Percentiles rank a stretch among this genome's conserved stretches.
Evolutionary conservation across 225 moss, liverwort and hornwort genomes (phyloP).

Genomic region (Sphagnum contortum): DNA sequence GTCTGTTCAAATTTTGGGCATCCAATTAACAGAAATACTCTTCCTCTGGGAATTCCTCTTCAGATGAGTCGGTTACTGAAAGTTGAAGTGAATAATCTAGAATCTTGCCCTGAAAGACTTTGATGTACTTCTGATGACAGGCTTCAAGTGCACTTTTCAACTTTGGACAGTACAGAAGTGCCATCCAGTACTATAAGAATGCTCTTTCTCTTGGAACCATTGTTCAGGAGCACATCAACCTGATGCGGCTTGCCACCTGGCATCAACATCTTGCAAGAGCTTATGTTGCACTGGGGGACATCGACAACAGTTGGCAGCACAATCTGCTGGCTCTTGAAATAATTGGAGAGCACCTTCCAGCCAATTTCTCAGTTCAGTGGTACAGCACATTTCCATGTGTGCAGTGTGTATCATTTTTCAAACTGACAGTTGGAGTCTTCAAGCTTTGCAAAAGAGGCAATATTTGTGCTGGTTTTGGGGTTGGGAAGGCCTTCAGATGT

Average conservation of each 20-base stretch:
- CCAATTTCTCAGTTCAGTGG: conserved; percentile 18
- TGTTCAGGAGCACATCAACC: conserved; percentile 29
- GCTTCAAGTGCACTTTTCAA: conserved; percentile 36
- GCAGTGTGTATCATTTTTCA: conserved; percentile 17
- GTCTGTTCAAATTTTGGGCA: too few relatives aligned
- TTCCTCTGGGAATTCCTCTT: too few relatives aligned
- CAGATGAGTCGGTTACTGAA: too few relatives aligned
- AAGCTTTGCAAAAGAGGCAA: not conserved
- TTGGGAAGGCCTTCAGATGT: conserved; percentile 28
- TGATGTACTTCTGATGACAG: conserved; percentile 2
- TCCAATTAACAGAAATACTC: too few relatives aligned
- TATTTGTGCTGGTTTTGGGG: conserved; percentile 3
- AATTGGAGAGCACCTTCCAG: conserved; percentile 19
- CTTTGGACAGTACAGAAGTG: conserved; percentile 37
- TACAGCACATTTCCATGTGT: conserved; percentile 11
- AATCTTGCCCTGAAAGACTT: too few relatives aligned
- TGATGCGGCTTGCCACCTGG: conserved; percentile 32
- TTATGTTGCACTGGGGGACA: conserved; percentile 23
- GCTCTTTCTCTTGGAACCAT: conserved; percentile 31
- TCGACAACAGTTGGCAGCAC: conserved; percentile 20
- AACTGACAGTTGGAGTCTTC: conserved; percentile 9
- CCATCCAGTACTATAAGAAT: conserved; percentile 34
- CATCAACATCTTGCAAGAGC: conserved; percentile 34
- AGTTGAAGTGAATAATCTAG: too few relatives aligned
- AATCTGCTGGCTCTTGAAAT: conserved; percentile 21